Evolutionary conservation across 805 yeast genomes (phyloP).

Genomic region (Lipomyces mesembrius): DNA sequence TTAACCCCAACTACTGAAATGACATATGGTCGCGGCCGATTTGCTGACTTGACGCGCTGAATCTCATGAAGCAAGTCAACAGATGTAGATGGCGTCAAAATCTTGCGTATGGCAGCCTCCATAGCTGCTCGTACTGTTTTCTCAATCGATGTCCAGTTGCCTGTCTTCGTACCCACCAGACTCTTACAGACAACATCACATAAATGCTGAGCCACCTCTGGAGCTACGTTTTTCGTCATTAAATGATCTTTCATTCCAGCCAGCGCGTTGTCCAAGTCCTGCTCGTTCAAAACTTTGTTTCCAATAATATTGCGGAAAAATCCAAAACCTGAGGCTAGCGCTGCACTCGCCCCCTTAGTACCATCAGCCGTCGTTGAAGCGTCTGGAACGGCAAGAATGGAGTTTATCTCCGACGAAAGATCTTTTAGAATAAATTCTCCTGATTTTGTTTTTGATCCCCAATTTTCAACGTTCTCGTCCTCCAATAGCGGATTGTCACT

Average conservation of each 20-base stretch:
- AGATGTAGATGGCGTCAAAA: conserved; percentile 89
- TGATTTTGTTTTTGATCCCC: conserved; percentile 51
- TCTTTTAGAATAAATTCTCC: conserved; percentile 73
- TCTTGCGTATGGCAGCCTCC: conserved; percentile 63
- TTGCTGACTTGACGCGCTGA: conserved; percentile 45
- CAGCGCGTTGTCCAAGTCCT: conserved; percentile 68
- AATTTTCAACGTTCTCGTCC: conserved; percentile 40
- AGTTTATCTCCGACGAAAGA: conserved; percentile 57
- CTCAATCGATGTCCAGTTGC: conserved; percentile 73
- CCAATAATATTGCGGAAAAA: conserved; percentile 67
- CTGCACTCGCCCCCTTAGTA: conserved; percentile 36
- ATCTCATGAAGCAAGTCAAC: conserved; percentile 85
- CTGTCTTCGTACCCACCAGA: conserved; percentile 72
- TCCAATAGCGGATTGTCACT: conserved; percentile 42
- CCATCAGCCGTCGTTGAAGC: conserved; percentile 14
- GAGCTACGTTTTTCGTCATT: conserved; percentile 86
- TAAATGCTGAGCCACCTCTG: conserved; percentile 78
- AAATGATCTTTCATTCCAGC: conserved; percentile 73
- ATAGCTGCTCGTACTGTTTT: conserved; percentile 65
- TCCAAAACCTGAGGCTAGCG: conserved; percentile 52
- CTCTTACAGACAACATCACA: conserved; percentile 71
- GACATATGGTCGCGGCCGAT: conserved; percentile 70
- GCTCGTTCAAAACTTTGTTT: conserved; percentile 65
- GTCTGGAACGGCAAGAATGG: conserved; percentile 46
- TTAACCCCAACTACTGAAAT: conserved; percentile 97